Base-by-base conservation (phyloP, 2,329 filamentous ascomycete genomes). In the Cladosporium sp. region DNA sequence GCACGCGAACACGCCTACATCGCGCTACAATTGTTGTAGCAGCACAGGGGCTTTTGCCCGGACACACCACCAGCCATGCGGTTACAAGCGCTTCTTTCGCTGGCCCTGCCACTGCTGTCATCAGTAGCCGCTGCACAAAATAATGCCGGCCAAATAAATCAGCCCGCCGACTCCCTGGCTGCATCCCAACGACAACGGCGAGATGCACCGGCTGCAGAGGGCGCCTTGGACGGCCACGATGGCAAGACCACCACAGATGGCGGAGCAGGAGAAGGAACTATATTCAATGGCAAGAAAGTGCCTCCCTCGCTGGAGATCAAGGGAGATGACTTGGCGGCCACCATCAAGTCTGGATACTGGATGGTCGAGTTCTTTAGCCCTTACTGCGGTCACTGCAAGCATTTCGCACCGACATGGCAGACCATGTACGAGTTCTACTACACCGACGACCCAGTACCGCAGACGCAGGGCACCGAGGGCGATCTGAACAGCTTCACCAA, bases 351-450 rank as follows among this genome's bases (percentile, higher is more conserved):
- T 77, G 88, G 90, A 72, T 91, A 86, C 79, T 92, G 89, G 90
- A 72, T 82, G 34, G 81, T 85, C 63, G 83, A 85, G 72, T 83
- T 80, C 77, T 84, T 78, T 73, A 84, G 82, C 60, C 83, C 83
- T 14, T 78, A 79, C 68, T 85, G 83, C 78, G 85, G 84, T 57
- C 92, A 97, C 78, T 97, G 93, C 81, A 85, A 85, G 76, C 83
- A 85, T 59, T 91, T 92, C 74, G 92, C 92, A 62, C 95, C 95
- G 8, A 89, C 87, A 60, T 97, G 88, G 84, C 93, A 98, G 80
- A 97, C 93, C 5, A 79, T 94, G 15, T 97, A 98, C 83, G 95
- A 99, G 81, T 97, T 89, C 79, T 99, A 97, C 82, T 88, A 92
- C 81, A 97, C 93, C 44, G 95, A 92, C 44, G 89, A 92, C 73